phyloP scores from a whole-genome alignment of 495 filamentous ascomycete species.

The Aspergillus panamensis region DNA sequence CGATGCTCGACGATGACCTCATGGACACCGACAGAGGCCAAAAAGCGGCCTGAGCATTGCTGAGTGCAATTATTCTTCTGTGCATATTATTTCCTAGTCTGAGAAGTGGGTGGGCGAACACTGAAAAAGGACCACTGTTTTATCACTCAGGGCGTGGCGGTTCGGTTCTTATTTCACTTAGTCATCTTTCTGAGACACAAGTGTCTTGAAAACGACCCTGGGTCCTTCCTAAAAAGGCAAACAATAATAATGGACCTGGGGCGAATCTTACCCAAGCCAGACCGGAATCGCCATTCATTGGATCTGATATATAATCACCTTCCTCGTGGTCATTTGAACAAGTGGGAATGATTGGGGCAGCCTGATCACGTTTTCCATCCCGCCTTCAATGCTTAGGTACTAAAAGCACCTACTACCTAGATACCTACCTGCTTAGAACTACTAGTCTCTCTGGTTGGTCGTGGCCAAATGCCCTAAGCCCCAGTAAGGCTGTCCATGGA shows the following conservation, averaged over 20 bases:
- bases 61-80: not conserved
- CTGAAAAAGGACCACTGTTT: not conserved
- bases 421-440: not conserved
- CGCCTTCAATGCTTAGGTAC: too few relatives aligned
- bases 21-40: not conserved
- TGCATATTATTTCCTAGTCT: not conserved
- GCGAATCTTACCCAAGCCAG: slow-evolving; percentile 11
- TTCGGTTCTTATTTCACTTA: not conserved
- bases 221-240: slow-evolving; percentile 9
- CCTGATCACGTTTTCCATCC: slow-evolving; percentile 20
- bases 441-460: not conserved
- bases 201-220: slow-evolving; percentile 2
- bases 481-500: slow-evolving; percentile 22
- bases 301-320: slow-evolving; percentile 16
- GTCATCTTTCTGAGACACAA: not conserved
- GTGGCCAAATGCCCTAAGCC: slow-evolving; percentile 5
- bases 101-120: not conserved
- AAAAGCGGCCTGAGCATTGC: slow-evolving; percentile 1
- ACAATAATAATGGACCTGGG: not conserved
- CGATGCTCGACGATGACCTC: not conserved
- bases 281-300: slow-evolving; percentile 6
- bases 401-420: too few relatives aligned
- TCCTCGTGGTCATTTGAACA: slow-evolving; percentile 27
- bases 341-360: slow-evolving; percentile 22
- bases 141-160: not conserved